Base-by-base conservation (phyloP, 257 asterid species). In the Gentiana macrophylla region DNA sequence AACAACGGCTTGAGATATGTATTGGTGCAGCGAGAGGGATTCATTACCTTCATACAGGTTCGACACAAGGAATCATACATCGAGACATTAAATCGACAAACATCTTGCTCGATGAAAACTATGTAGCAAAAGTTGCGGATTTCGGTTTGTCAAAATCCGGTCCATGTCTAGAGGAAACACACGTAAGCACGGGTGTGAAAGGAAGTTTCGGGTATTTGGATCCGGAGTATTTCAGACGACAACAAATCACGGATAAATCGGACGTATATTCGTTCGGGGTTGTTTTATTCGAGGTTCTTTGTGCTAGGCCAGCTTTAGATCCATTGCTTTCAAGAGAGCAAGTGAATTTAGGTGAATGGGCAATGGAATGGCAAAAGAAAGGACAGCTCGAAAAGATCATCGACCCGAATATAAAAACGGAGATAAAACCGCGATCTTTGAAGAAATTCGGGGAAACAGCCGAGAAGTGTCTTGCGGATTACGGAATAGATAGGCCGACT, bases 1-100 rank as follows among this genome's bases (percentile, higher is more conserved):
- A 78, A 61, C 84, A 82, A 58, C 66, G 95, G 70, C 86, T 86
- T 0, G 95, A 86, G 57, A 73, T 86, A 55, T 86, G 95, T 81
- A 82, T 86, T 6, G 95, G 95, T n/a, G 93, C 95, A 10, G 95
- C 95, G 24, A 57, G 95, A 59, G 95, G 95, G 6, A 75, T 86
- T 32, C 95, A 86, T 61, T 86, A 86, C 46, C 86, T 86, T 2
- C 95, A 86, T 69, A 86, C 95, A 0, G 95, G 95, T 5, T 82
- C 83, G 1, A 86, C 89, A 9, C 92, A 82, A 52, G 95, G 92
- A 66, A 75, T 86, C 63, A 86, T 86, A 50, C 95, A 86, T 43
- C 82, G 95, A 0, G 95, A 86, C 72, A 76, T 86, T 44, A 86
- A 86, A 41, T 82, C 92, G 1, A 80, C 95, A 8, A 86, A 86